These are phyloP conservation scores for Thraustotheca clavata DNA, from an alignment of 352 stramenopile species.

Conservation along the genomic window DNA sequence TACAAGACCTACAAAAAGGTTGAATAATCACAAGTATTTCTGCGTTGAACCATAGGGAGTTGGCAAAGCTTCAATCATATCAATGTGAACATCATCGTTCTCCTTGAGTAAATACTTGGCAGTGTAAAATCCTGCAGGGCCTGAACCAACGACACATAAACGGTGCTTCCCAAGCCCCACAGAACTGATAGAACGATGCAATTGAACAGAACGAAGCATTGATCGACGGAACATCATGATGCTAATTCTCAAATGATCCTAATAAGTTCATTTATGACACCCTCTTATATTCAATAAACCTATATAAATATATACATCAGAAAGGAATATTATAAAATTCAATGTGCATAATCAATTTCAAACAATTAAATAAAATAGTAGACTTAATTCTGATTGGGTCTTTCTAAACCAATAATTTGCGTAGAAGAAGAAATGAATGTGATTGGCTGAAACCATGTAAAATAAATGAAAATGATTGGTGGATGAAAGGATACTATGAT, in stretches of 20 bases:
- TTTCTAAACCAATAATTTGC: too few relatives aligned
- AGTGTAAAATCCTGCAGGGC: slow-evolving; percentile 90
- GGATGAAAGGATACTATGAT: too few relatives aligned
- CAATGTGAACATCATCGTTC: slow-evolving; percentile 42
- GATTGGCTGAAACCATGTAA: too few relatives aligned
- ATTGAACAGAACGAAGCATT: too few relatives aligned
- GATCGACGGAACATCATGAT: too few relatives aligned
- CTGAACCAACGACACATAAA: slow-evolving; percentile 86
- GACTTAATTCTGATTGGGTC: too few relatives aligned
- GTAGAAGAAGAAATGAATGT: too few relatives aligned
- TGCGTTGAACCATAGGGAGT: slow-evolving; percentile 88
- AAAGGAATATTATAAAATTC: background rate
- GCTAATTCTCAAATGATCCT: background rate
- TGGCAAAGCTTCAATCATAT: slow-evolving; percentile 92
- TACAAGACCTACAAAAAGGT: slow-evolving; percentile 84
- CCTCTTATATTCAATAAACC: slow-evolving; percentile 8
- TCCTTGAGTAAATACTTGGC: slow-evolving; percentile 93
- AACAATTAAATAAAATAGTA: too few relatives aligned
- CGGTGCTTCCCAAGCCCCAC: slow-evolving; percentile 26
- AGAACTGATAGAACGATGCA: too few relatives aligned
- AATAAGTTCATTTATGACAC: background rate
- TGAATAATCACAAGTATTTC: background rate
- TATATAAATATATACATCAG: too few relatives aligned
- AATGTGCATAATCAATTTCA: too few relatives aligned
- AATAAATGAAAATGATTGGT: too few relatives aligned